Conservation (phyloP, 2,329 filamentous ascomycete genomes). For the Xenoacremonium recifei region DNA sequence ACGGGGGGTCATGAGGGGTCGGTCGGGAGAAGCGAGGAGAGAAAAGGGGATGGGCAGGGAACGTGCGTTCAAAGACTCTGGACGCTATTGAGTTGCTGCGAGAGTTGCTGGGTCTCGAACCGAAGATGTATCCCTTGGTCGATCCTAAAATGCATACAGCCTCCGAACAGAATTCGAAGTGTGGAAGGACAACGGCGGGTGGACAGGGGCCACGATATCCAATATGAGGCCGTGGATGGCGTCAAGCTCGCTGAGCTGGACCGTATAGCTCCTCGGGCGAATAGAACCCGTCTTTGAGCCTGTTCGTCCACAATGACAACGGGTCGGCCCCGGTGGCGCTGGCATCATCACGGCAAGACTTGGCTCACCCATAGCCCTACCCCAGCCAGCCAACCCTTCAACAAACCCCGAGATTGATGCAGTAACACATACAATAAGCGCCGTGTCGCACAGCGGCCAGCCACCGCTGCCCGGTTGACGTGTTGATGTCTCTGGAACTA, state of each 20-base stretch:
- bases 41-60: neutral
- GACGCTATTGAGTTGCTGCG: neutral
- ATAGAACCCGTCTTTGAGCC: neutral
- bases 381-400: no score
- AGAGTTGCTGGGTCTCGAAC: neutral
- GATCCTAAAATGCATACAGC: neutral
- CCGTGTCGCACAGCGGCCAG: neutral
- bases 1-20: neutral
- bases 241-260: neutral
- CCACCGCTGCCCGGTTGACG: neutral
- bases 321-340: slow-evolving; percentile 1
- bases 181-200: neutral
- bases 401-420: slow-evolving; percentile 1
- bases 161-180: neutral
- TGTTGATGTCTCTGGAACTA: neutral
- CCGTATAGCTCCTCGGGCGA: neutral
- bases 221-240: neutral
- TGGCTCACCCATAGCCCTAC: no score
- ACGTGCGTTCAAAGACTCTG: neutral
- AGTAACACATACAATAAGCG: slow-evolving; percentile 4
- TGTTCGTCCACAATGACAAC: slow-evolving; percentile 1
- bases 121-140: neutral
- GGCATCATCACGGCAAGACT: slow-evolving; percentile 1
- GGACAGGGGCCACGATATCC: neutral
- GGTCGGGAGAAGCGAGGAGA: neutral